Conservation (phyloP, 148 eudicot species). For the Vaccinium vitisidaea region DNA sequence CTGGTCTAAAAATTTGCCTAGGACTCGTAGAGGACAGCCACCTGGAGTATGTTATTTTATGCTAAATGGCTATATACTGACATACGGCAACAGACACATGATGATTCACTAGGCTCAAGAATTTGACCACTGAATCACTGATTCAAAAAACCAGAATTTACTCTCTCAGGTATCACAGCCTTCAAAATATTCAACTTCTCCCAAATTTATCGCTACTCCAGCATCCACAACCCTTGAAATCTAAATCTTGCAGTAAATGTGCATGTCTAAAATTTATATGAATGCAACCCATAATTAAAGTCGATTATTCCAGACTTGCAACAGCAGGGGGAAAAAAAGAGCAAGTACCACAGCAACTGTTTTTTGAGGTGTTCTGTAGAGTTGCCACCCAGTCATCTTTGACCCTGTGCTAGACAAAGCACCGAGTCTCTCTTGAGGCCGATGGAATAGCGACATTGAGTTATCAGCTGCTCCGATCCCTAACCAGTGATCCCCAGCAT, state of each 20-base stretch:
- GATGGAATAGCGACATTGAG: constrained; percentile 88
- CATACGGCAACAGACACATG: background rate
- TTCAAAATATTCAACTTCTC: background rate
- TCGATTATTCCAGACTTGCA: background rate
- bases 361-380: constrained; percentile 90
- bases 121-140: background rate
- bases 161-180: background rate
- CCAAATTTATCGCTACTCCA: background rate
- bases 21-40: background rate
- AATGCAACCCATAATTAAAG: background rate
- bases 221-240: background rate
- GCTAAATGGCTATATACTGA: background rate
- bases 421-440: constrained; percentile 88
- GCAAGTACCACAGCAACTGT: constrained; percentile 65
- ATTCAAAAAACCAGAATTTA: background rate
- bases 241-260: background rate
- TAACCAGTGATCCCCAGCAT: constrained; percentile 90
- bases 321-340: background rate
- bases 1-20: background rate
- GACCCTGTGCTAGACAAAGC: constrained; percentile 62
- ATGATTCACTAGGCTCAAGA: background rate
- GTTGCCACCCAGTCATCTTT: constrained; percentile 90
- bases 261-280: background rate
- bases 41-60: background rate
- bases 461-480: constrained; percentile 98